Conservation (phyloP, 192 early-diverging fungal genomes). For the Backusella morwellensis region DNA sequence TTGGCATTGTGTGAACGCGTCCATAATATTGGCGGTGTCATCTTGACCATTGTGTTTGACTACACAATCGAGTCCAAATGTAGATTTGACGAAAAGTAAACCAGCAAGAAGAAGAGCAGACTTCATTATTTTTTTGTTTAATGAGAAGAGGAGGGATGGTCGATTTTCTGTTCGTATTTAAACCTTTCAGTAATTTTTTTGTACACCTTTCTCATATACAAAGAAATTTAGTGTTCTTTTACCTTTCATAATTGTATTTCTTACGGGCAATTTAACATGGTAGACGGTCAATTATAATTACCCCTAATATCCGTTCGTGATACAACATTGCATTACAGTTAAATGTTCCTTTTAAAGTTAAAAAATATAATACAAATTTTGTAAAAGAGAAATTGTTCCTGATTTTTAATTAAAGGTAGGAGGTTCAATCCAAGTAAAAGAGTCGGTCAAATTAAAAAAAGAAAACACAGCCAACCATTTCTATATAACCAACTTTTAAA, state of each 20-base stretch:
- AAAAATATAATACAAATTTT: neutral
- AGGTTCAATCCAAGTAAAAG: too few species aligned
- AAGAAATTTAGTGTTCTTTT: neutral
- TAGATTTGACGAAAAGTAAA: neutral
- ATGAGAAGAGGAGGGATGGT: neutral
- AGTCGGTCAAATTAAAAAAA: too few species aligned
- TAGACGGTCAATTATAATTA: neutral
- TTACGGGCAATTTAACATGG: neutral
- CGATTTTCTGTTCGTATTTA: neutral
- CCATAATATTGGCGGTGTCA: neutral
- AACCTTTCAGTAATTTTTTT: neutral
- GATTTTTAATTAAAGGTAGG: neutral
- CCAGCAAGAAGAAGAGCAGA: neutral
- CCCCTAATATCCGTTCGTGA: conserved; percentile 1
- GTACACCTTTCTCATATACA: neutral
- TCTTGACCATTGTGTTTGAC: neutral
- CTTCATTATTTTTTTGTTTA: neutral
- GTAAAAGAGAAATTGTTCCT: neutral
- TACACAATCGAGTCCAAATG: neutral
- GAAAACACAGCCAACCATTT: too few species aligned
- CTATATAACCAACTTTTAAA: too few species aligned
- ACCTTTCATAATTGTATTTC: neutral
- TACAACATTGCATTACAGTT: neutral
- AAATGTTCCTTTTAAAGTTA: neutral
- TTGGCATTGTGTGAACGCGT: neutral